phyloP scores from a whole-genome alignment of 345 rosid species.

The Boechera stricta region DNA sequence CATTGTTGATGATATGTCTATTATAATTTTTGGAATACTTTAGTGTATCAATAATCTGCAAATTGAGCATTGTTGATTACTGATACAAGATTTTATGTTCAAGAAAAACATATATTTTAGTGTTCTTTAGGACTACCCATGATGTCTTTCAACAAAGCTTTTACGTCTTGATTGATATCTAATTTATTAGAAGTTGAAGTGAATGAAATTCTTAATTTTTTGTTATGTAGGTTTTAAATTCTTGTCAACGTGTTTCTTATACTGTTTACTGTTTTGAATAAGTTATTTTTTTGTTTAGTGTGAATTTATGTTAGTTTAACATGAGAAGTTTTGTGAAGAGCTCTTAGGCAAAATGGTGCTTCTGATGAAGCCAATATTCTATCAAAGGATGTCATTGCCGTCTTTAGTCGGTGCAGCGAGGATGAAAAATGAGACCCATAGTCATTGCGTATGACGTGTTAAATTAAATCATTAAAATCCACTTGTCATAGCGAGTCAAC shows the following conservation, averaged over 20 bases:
- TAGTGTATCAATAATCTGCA: background rate
- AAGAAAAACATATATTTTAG: background rate
- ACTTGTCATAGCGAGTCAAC: no score
- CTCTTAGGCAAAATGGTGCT: slow-evolving; percentile 88
- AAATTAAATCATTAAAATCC: no score
- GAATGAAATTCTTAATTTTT: background rate
- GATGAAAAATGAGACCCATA: no score
- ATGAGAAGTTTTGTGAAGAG: slow-evolving; percentile 96
- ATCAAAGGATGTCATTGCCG: no score
- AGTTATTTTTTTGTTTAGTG: slow-evolving; percentile 19
- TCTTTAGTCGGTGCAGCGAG: no score
- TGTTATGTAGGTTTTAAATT: background rate
- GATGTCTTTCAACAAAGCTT: background rate
- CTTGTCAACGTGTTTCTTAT: background rate
- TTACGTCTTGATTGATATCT: slow-evolving; percentile 12
- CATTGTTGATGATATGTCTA: background rate
- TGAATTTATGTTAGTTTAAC: slow-evolving; percentile 31
- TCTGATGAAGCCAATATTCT: slow-evolving; percentile 61
- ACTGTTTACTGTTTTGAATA: background rate
- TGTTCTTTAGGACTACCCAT: slow-evolving; percentile 7
- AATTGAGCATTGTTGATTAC: background rate
- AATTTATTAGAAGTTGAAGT: background rate
- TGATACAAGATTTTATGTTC: background rate
- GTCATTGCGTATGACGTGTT: no score
- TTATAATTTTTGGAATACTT: background rate